Evolutionary conservation across 1,284 basidiomycete genomes (phyloP).

Genomic region (Cystobasidium pallidum): DNA sequence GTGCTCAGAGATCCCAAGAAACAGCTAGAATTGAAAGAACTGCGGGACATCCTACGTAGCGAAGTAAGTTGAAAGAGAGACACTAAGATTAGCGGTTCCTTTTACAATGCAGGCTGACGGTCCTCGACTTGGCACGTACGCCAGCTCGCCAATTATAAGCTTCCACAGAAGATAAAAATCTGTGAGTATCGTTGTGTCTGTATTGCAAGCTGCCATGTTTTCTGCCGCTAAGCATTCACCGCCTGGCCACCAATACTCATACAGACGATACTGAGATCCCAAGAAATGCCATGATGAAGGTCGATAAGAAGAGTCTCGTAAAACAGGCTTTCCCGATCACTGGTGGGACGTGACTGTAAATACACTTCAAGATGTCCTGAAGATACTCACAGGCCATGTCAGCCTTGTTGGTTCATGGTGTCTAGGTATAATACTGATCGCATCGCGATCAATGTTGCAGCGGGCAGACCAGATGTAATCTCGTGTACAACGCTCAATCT

Average conservation of each 20-base stretch:
- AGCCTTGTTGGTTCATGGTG: background rate
- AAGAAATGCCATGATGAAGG: constrained; percentile 46
- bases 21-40: constrained; percentile 46
- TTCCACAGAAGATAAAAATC: constrained; percentile 54
- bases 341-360: constrained; percentile 4
- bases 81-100: too few relatives aligned
- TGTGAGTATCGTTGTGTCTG: constrained; percentile 45
- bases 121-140: background rate
- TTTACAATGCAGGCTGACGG: background rate
- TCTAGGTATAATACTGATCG: too few relatives aligned
- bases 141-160: constrained; percentile 55
- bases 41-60: constrained; percentile 43
- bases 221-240: background rate
- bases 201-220: constrained; percentile 44
- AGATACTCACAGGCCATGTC: background rate
- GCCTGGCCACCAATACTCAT: background rate
- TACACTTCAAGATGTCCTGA: background rate
- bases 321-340: constrained; percentile 28
- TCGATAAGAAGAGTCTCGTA: constrained; percentile 44
- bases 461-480: too few relatives aligned
- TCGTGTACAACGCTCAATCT: too few relatives aligned
- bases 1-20: constrained; percentile 27
- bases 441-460: too few relatives aligned
- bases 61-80: too few relatives aligned
- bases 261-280: constrained; percentile 42